These are phyloP conservation scores for Paecilomyces formosus DNA, from an alignment of 2,329 filamentous ascomycete genomes.

Conservation along the genomic window DNA sequence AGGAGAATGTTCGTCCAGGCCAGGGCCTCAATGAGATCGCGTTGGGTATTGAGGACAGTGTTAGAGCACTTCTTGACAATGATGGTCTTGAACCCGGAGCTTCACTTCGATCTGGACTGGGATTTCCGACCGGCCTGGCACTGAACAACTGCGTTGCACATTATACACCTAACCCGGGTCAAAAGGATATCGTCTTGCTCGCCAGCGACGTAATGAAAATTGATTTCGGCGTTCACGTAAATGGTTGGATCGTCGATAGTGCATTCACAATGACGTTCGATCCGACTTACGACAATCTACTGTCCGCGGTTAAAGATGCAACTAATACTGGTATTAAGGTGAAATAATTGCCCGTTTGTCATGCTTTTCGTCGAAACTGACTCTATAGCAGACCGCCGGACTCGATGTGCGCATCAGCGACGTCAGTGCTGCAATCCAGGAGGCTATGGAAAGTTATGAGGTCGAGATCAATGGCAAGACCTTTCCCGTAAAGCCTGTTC, in stretches of 20 bases:
- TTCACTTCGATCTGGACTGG: slow-evolving; percentile 44
- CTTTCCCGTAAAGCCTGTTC: slow-evolving; percentile 49
- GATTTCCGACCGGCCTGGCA: slow-evolving; percentile 49
- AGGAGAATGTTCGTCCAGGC: slow-evolving; percentile 44
- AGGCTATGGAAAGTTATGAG: slow-evolving; percentile 57
- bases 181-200: slow-evolving; percentile 63
- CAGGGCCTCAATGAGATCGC: slow-evolving; percentile 43
- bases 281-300: slow-evolving; percentile 64
- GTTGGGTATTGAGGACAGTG: slow-evolving; percentile 48
- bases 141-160: slow-evolving; percentile 50
- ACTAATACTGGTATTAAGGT: slow-evolving; percentile 55
- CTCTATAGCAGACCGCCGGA: slow-evolving; percentile 38
- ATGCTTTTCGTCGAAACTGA: slow-evolving; percentile 4
- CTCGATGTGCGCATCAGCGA: slow-evolving; percentile 49
- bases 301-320: slow-evolving; percentile 65
- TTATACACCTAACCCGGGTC: slow-evolving; percentile 50
- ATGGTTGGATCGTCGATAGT: slow-evolving; percentile 72
- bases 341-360: neutral
- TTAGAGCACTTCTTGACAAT: slow-evolving; percentile 44
- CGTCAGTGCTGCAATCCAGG: slow-evolving; percentile 52
- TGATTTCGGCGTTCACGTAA: slow-evolving; percentile 74
- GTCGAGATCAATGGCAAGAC: slow-evolving; percentile 47
- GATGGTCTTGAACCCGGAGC: slow-evolving; percentile 47
- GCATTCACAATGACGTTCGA: slow-evolving; percentile 76
- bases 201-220: slow-evolving; percentile 74